phyloP scores from a whole-genome alignment of 106 monocot species.

The Dioscorea zingiberensis region DNA sequence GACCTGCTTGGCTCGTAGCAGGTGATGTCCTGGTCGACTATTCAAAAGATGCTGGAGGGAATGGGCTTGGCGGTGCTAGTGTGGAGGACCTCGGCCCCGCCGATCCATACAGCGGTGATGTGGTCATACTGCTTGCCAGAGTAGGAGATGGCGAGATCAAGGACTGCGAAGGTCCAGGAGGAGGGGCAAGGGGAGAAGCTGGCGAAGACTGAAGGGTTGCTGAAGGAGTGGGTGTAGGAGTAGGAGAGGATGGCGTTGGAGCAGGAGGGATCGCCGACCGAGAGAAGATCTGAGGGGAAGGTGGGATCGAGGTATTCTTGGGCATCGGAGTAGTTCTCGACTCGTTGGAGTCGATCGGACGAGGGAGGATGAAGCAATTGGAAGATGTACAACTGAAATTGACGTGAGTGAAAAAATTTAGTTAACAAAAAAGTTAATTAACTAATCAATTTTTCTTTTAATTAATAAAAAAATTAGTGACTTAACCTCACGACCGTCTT shows the following conservation, averaged over 20 bases:
- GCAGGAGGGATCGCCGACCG: constrained; percentile 23
- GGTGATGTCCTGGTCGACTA: constrained; percentile 70
- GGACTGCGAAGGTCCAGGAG: constrained; percentile 39
- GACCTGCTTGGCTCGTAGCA: constrained; percentile 32
- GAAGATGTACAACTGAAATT: neutral
- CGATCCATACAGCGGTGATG: constrained; percentile 74
- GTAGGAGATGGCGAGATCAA: constrained; percentile 43
- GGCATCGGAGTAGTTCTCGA: constrained; percentile 6
- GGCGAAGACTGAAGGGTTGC: constrained; percentile 34
- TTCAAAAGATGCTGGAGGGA: constrained; percentile 54
- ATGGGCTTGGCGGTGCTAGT: constrained; percentile 80
- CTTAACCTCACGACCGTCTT: no score
- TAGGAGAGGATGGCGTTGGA: constrained; percentile 44
- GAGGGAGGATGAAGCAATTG: neutral
- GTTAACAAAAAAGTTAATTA: no score
- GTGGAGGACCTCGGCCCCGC: constrained; percentile 67
- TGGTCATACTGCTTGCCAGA: constrained; percentile 78
- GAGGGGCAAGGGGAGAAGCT: constrained; percentile 23
- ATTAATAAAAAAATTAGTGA: no score
- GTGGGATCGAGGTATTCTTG: constrained; percentile 67
- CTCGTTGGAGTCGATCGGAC: neutral
- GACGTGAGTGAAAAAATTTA: no score
- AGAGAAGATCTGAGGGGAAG: constrained; percentile 22
- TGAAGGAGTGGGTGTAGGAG: constrained; percentile 62
- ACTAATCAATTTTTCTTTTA: no score